A percentile compares a stretch with the other conserved stretches of the same genome.
Evolutionary conservation across 306 rosid species (phyloP).

Genomic region (Lathyrus tuberosus): DNA sequence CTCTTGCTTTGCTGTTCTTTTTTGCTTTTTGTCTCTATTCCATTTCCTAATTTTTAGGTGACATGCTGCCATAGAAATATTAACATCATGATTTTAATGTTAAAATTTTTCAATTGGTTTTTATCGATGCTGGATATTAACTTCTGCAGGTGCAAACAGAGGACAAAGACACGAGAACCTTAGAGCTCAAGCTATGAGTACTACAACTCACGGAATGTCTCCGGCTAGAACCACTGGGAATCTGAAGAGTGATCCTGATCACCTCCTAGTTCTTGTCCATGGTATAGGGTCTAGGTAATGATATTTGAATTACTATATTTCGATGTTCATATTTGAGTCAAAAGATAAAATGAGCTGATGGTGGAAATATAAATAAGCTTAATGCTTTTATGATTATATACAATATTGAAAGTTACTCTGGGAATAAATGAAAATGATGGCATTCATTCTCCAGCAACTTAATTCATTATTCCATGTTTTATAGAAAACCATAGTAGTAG

Average conservation of each 20-base stretch:
- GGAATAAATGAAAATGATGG: background rate
- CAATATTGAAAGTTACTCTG: constrained; percentile 11
- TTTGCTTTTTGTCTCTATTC: too few relatives aligned
- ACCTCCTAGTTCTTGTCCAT: constrained; percentile 92
- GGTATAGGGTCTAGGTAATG: constrained; percentile 75
- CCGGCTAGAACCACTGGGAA: constrained; percentile 37
- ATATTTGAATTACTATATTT: constrained; percentile 8
- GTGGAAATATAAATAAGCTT: constrained; percentile 7
- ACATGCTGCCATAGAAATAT: too few relatives aligned
- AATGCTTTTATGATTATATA: constrained; percentile 13
- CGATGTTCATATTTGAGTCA: constrained; percentile 13
- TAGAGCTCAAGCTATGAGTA: constrained; percentile 65
- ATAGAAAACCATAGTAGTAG: background rate
- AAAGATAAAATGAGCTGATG: background rate
- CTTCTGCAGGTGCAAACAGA: constrained; percentile 53
- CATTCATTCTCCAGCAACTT: constrained; percentile 7
- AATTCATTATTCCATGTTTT: background rate
- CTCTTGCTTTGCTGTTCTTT: too few relatives aligned
- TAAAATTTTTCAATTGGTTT: constrained; percentile 1
- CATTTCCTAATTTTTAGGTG: too few relatives aligned
- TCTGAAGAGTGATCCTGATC: constrained; percentile 59
- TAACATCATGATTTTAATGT: background rate
- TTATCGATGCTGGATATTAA: constrained; percentile 13
- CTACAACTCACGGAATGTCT: constrained; percentile 49
- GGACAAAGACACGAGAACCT: constrained; percentile 49